Conservation (phyloP, 805 yeast species). For the Brettanomyces bruxellensis region DNA sequence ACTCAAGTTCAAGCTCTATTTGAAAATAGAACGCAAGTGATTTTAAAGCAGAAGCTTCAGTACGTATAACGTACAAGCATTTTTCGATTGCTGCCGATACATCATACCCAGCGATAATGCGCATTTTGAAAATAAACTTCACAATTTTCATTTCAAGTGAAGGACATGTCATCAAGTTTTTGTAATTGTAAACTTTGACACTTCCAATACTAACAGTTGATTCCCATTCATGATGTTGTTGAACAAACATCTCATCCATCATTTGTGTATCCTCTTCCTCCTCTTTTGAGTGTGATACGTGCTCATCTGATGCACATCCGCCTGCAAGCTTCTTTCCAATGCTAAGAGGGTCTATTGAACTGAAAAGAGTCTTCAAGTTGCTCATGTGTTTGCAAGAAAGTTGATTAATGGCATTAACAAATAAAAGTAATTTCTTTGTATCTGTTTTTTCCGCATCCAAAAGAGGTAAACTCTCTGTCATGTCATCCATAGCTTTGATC, state of each 20-base stretch:
- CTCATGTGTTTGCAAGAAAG: too few relatives aligned
- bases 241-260: background rate
- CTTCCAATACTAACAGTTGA: background rate
- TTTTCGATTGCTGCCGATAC: constrained; percentile 2
- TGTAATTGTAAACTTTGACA: background rate
- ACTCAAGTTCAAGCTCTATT: constrained; percentile 6
- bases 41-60: constrained; percentile 6
- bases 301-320: too few relatives aligned
- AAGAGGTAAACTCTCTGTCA: too few relatives aligned
- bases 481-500: too few relatives aligned
- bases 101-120: background rate
- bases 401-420: too few relatives aligned
- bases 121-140: constrained; percentile 3
- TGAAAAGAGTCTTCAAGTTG: too few relatives aligned
- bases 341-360: too few relatives aligned
- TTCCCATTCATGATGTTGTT: background rate
- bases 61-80: constrained; percentile 5
- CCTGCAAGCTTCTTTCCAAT: too few relatives aligned
- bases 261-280: background rate
- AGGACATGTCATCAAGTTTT: background rate
- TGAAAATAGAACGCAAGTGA: constrained; percentile 9
- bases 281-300: too few relatives aligned
- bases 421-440: too few relatives aligned
- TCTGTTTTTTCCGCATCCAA: too few relatives aligned
- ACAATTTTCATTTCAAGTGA: constrained; percentile 10